Evolutionary conservation across 2,329 filamentous ascomycete genomes (phyloP).

Genomic region (Ophiobolus disseminans): DNA sequence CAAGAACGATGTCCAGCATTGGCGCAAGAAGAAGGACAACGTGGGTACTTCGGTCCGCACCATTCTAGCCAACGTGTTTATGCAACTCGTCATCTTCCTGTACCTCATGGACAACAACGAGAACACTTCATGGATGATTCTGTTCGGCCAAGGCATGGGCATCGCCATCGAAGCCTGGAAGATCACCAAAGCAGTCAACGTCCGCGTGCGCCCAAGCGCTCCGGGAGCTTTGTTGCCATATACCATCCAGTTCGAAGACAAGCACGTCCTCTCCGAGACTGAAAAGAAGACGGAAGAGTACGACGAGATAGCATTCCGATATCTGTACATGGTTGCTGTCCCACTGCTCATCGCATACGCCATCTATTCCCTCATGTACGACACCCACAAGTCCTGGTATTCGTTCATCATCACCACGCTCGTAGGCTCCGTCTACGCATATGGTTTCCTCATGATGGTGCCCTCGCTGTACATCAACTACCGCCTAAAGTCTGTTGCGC

Average conservation of each 20-base stretch:
- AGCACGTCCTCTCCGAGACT: slow-evolving; percentile 92
- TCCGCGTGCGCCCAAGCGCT: slow-evolving; percentile 74
- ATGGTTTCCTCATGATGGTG: slow-evolving; percentile 99
- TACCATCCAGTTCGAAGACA: slow-evolving; percentile 87
- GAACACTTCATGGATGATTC: slow-evolving; percentile 98
- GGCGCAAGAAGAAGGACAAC: slow-evolving; percentile 99
- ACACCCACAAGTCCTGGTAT: slow-evolving; percentile 97
- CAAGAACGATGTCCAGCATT: slow-evolving; percentile 96
- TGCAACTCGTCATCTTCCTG: slow-evolving; percentile 94
- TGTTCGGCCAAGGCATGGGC: slow-evolving; percentile 89
- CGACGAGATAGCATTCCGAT: slow-evolving; percentile 96
- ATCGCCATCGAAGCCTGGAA: slow-evolving; percentile 87
- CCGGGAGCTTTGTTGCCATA: slow-evolving; percentile 79
- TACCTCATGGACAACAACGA: slow-evolving; percentile 98
- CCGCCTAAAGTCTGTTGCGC: slow-evolving; percentile 85
- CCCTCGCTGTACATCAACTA: slow-evolving; percentile 99
- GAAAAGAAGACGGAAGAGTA: slow-evolving; percentile 99
- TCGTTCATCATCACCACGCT: slow-evolving; percentile 94
- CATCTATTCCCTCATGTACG: slow-evolving; percentile 88
- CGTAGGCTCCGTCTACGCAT: slow-evolving; percentile 95
- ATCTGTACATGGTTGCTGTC: slow-evolving; percentile 91
- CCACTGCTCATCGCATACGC: slow-evolving; percentile 90
- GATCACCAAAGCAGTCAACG: slow-evolving; percentile 92
- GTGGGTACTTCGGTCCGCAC: slow-evolving; percentile 95
- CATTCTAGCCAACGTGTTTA: slow-evolving; percentile 96